These are phyloP conservation scores for Stephania cephalantha DNA, from an alignment of 164 flowering plant genomes.

Conservation along the genomic window DNA sequence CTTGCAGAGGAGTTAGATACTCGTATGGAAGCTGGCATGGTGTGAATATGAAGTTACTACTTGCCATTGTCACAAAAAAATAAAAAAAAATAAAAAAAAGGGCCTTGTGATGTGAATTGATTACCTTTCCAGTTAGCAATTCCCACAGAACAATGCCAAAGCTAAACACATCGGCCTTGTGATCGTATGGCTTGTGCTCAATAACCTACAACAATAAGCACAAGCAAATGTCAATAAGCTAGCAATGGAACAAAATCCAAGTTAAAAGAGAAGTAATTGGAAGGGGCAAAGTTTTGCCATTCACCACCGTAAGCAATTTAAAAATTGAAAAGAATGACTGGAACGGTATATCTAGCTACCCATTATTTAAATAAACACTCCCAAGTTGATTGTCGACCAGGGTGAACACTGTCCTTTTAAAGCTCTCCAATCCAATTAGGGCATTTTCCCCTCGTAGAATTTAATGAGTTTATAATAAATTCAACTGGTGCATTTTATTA, in stretches of 20 bases:
- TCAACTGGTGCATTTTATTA: no score
- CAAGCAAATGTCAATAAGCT: not conserved
- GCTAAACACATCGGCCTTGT: conserved; percentile 43
- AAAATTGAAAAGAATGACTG: no score
- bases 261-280: no score
- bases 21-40: conserved; percentile 70
- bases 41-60: not conserved
- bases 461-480: no score
- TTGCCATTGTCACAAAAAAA: not conserved
- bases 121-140: conserved; percentile 40
- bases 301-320: no score
- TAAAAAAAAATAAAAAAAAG: not conserved
- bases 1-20: conserved; percentile 81
- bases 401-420: no score
- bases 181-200: conserved; percentile 47
- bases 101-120: not conserved
- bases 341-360: no score
- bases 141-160: conserved; percentile 42
- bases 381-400: no score
- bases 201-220: conserved; percentile 54
- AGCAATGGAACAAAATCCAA: not conserved
- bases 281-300: no score
- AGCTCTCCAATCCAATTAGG: no score
- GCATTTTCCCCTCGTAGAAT: no score
- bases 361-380: no score